A percentile compares a stretch with the other conserved stretches of the same genome.
phyloP scores from a whole-genome alignment of 257 asterid species.

The Fraxinus excelsior region DNA sequence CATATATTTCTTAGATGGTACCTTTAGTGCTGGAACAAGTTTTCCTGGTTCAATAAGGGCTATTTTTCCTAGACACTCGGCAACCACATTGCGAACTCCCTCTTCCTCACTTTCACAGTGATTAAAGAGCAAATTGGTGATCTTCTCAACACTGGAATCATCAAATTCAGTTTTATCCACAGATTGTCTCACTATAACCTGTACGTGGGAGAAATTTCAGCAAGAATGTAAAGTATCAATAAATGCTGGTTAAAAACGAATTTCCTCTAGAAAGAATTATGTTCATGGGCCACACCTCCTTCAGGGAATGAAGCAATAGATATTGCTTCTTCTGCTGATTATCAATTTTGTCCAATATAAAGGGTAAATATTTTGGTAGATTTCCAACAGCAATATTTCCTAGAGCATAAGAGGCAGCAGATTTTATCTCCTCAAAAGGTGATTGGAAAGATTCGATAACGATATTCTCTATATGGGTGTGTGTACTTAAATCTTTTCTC shows the following conservation, averaged over 20 bases:
- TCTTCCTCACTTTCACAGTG: constrained; percentile 99
- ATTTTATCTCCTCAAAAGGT: constrained; percentile 96
- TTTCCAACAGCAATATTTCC: constrained; percentile 99
- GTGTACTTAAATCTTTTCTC: constrained; percentile 92
- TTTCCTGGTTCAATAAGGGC: constrained; percentile 95
- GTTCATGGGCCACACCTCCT: constrained; percentile 62
- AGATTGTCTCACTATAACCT: constrained; percentile 98
- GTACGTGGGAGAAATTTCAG: constrained; percentile 29
- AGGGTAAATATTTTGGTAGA: constrained; percentile 87
- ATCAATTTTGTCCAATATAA: constrained; percentile 92
- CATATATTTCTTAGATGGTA: constrained; percentile 29
- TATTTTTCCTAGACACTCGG: constrained; percentile 97
- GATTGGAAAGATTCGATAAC: constrained; percentile 96
- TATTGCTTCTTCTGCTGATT: constrained; percentile 99
- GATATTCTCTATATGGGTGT: constrained; percentile 82
- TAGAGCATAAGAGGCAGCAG: constrained; percentile 99
- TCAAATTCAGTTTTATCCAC: constrained; percentile 98
- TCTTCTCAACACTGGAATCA: constrained; percentile 89
- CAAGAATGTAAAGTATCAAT: constrained; percentile 7
- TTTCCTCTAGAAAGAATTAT: constrained; percentile 20
- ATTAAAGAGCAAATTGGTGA: constrained; percentile 83
- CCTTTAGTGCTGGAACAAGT: constrained; percentile 98
- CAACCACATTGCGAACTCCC: constrained; percentile 99
- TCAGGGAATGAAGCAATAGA: constrained; percentile 90
- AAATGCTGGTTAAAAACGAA: background rate